phyloP scores from a whole-genome alignment of 1,139 yeast genomes.

The Blastobotrys petasosporus region DNA sequence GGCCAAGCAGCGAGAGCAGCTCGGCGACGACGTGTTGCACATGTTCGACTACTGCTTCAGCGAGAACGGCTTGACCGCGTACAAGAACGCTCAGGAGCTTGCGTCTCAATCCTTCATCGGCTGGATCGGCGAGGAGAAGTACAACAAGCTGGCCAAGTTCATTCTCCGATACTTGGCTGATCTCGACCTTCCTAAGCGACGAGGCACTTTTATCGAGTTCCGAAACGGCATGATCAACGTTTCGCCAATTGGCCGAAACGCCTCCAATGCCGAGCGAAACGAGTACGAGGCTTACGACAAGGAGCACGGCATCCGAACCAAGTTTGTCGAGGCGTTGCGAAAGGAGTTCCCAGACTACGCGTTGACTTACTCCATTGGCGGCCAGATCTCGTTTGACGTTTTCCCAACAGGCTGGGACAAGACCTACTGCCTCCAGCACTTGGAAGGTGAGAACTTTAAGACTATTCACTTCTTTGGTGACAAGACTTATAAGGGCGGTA shows the following conservation, averaged over 20 bases:
- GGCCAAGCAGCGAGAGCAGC: constrained; percentile 90
- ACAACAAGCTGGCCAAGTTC: constrained; percentile 81
- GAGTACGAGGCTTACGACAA: constrained; percentile 84
- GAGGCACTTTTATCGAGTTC: constrained; percentile 98
- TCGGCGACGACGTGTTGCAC: constrained; percentile 63
- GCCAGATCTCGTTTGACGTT: constrained; percentile 97
- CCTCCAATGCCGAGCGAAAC: constrained; percentile 86
- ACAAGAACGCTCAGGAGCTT: constrained; percentile 78
- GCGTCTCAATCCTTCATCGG: constrained; percentile 89
- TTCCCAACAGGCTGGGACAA: constrained; percentile 99
- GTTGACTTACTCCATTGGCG: constrained; percentile 95
- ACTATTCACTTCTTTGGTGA: constrained; percentile 97
- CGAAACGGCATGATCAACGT: constrained; percentile 99
- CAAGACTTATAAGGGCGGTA: constrained; percentile 95
- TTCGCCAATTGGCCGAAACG: constrained; percentile 98
- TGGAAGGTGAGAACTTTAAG: constrained; percentile 74
- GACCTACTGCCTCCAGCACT: constrained; percentile 94
- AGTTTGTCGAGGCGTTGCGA: constrained; percentile 76
- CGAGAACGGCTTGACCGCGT: constrained; percentile 97
- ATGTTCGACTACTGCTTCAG: constrained; percentile 94
- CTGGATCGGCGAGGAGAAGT: constrained; percentile 94
- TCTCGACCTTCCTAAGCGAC: constrained; percentile 69
- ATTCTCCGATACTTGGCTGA: constrained; percentile 78
- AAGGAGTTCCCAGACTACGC: constrained; percentile 75
- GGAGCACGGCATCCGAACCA: constrained; percentile 70